Percentiles rank a stretch among this genome's conserved stretches.
Conservation (phyloP, 306 rosid genomes). For the Purshia tridentata region DNA sequence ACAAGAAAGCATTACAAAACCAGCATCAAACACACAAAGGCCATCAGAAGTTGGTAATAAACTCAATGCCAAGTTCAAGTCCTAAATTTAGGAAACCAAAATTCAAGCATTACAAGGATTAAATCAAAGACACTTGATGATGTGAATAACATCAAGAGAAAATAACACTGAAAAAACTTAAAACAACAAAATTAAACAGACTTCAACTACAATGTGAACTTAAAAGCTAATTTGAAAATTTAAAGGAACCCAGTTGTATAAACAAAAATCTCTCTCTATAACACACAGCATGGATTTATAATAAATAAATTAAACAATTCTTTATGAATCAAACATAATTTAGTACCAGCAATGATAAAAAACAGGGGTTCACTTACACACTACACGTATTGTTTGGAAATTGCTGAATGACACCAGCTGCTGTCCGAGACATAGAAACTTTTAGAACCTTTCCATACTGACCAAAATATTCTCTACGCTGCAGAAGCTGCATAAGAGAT, state of each 20-base stretch:
- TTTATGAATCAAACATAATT: neutral
- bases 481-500: slow-evolving; percentile 67
- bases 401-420: slow-evolving; percentile 94
- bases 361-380: slow-evolving; percentile 66
- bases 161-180: neutral
- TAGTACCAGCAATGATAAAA: neutral
- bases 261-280: neutral
- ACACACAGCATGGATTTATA: neutral
- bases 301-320: neutral
- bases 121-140: neutral
- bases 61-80: neutral
- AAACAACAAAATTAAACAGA: neutral
- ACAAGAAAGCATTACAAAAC: neutral
- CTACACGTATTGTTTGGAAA: slow-evolving; percentile 97
- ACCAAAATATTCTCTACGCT: slow-evolving; percentile 84
- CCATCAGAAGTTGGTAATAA: neutral
- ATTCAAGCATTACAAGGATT: no score
- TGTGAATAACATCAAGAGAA: neutral
- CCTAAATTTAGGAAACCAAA: neutral
- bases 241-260: neutral
- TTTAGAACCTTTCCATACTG: slow-evolving; percentile 98
- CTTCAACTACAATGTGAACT: neutral
- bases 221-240: neutral
- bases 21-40: neutral
- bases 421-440: slow-evolving; percentile 97